Evolutionary conservation across 345 rosid genomes (phyloP).

Genomic region (Pistacia integerrima): DNA sequence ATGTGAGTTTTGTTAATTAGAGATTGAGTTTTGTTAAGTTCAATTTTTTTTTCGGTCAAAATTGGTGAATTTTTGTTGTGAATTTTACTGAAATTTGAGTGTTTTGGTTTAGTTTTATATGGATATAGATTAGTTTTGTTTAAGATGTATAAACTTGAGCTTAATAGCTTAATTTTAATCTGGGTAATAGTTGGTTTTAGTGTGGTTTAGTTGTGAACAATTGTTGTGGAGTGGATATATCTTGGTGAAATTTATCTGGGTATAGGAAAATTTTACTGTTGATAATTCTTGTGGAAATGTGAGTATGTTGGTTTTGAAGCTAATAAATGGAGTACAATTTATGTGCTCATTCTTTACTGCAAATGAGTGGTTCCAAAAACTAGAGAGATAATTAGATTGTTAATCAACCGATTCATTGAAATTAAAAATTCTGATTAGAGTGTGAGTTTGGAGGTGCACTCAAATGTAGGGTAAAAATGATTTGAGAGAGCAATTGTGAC

Average conservation of each 20-base stretch:
- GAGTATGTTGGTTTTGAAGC: background rate
- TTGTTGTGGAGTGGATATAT: background rate
- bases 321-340: background rate
- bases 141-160: conserved; percentile 11
- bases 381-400: background rate
- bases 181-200: background rate
- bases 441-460: background rate
- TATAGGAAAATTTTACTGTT: background rate
- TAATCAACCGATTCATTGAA: background rate
- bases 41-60: no score
- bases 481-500: background rate
- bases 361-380: background rate
- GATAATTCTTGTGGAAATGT: background rate
- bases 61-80: no score
- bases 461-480: background rate
- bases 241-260: background rate
- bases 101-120: background rate
- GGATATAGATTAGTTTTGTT: background rate
- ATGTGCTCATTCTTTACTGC: background rate
- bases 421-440: background rate
- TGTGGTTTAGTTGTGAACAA: background rate
- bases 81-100: background rate
- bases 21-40: background rate
- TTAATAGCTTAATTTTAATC: conserved; percentile 6
- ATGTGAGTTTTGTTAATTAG: conserved; percentile 56